Evolutionary conservation across 2,329 filamentous ascomycete genomes (phyloP).

Genomic region (Lojkania enalia): DNA sequence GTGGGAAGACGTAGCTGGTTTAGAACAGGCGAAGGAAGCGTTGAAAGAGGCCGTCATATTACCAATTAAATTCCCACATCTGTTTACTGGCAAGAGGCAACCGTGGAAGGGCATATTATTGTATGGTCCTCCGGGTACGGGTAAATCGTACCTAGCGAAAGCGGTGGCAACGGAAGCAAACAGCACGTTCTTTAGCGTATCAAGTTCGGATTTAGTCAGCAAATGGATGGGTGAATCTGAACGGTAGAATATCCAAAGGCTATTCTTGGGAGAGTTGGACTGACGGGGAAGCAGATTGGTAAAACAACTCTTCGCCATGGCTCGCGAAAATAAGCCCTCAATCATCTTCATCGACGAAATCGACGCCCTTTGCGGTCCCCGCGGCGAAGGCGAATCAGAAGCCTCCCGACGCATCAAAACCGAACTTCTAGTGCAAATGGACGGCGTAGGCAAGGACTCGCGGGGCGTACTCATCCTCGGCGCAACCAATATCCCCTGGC

Average conservation of each 20-base stretch:
- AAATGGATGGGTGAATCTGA: constrained; percentile 99
- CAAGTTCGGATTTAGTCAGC: constrained; percentile 93
- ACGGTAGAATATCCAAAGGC: constrained; percentile 60
- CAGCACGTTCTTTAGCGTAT: constrained; percentile 98
- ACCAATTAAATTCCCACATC: constrained; percentile 96
- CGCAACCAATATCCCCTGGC: constrained; percentile 98
- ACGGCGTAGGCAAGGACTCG: constrained; percentile 94
- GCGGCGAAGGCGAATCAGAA: constrained; percentile 94
- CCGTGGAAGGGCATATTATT: constrained; percentile 98
- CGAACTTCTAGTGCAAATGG: constrained; percentile 98
- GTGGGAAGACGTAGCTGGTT: constrained; percentile 96
- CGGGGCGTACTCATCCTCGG: constrained; percentile 92
- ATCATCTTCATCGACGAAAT: constrained; percentile 99
- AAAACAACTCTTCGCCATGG: constrained; percentile 96
- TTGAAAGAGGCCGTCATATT: constrained; percentile 96
- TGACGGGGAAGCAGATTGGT: constrained; percentile 67
- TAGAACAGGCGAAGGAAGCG: constrained; percentile 93
- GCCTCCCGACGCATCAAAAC: constrained; percentile 98
- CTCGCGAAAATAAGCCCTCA: constrained; percentile 94
- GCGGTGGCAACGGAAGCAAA: constrained; percentile 98
- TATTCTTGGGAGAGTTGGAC: neutral
- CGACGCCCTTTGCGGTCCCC: constrained; percentile 90
- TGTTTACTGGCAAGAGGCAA: constrained; percentile 94
- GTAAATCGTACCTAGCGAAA: constrained; percentile 97
- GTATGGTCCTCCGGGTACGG: constrained; percentile 94